Percentiles rank a stretch among this genome's conserved stretches.
These are phyloP conservation scores for Silybum marianum DNA, from an alignment of 129 eudicot genomes.

Conservation along the genomic window DNA sequence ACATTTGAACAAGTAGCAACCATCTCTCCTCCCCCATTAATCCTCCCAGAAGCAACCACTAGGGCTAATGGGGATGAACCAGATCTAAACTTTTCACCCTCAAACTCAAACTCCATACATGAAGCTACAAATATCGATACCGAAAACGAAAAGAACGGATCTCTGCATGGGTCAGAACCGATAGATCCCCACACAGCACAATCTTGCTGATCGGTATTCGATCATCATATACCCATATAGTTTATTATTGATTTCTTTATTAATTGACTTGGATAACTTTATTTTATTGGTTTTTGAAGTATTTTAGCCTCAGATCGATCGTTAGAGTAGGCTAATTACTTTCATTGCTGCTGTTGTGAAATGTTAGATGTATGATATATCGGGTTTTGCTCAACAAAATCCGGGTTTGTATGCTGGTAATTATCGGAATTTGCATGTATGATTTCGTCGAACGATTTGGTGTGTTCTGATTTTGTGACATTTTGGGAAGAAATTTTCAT, in stretches of 20 bases:
- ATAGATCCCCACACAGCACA: constrained; percentile 4
- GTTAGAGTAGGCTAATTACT: not conserved
- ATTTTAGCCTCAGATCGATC: not conserved
- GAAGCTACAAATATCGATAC: not conserved
- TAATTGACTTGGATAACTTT: not conserved
- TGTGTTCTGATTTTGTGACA: not conserved
- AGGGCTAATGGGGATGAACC: constrained; percentile 20
- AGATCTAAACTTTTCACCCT: constrained; percentile 29
- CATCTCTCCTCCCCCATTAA: constrained; percentile 16
- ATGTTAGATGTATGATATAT: not conserved
- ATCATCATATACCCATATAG: not conserved
- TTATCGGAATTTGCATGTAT: not conserved
- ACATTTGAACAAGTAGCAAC: constrained; percentile 21
- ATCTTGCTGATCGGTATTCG: constrained; percentile 28
- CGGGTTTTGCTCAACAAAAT: not conserved
- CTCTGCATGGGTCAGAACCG: constrained; percentile 26
- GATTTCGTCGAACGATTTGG: too few relatives aligned
- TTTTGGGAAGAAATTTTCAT: not conserved
- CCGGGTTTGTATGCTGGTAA: not conserved
- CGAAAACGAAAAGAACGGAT: constrained; percentile 28
- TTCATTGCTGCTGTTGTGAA: not conserved
- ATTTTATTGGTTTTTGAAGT: not conserved
- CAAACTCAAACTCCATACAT: constrained; percentile 17
- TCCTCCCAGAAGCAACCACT: constrained; percentile 14
- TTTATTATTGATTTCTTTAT: not conserved